Evolutionary conservation across 108 stramenopile species (phyloP).

Genomic region (Stephanodiscus minutulus): DNA sequence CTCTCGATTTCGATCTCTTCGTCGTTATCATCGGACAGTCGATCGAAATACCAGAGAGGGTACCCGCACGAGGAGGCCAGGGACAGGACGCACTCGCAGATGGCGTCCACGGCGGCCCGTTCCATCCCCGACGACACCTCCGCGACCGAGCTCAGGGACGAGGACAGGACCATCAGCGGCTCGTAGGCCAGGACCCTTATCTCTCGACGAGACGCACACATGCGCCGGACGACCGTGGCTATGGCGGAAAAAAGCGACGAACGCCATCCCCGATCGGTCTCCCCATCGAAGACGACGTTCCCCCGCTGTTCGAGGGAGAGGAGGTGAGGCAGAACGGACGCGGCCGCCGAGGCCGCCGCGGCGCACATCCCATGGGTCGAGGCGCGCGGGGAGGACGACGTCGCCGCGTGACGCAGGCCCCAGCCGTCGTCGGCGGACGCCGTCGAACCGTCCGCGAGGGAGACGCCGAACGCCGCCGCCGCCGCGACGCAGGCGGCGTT

Average conservation of each 20-base stretch:
- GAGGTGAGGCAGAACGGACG: conserved; percentile 66
- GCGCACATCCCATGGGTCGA: conserved; percentile 50
- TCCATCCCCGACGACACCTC: conserved; percentile 21
- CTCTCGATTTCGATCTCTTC: conserved; percentile 86
- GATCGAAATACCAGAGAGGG: conserved; percentile 68
- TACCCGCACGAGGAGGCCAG: conserved; percentile 69
- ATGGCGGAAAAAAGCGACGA: conserved; percentile 49
- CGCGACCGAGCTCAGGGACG: conserved; percentile 36
- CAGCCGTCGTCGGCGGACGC: conserved; percentile 16
- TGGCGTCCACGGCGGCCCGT: conserved; percentile 33
- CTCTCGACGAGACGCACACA: conserved; percentile 57
- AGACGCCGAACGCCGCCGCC: conserved; percentile 42
- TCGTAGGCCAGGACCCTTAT: conserved; percentile 72
- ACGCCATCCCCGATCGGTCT: conserved; percentile 22
- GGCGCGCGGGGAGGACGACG: conserved; percentile 22
- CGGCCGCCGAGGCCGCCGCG: conserved; percentile 55
- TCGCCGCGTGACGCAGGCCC: conserved; percentile 32
- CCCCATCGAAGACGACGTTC: conserved; percentile 8
- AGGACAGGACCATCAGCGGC: conserved; percentile 65
- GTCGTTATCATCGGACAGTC: conserved; percentile 58
- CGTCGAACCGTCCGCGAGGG: conserved; percentile 18
- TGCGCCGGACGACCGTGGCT: conserved; percentile 38
- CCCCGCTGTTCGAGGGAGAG: conserved; percentile 46
- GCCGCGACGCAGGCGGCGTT: conserved; percentile 62
- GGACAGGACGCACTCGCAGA: conserved; percentile 55